Base-by-base conservation (phyloP, 2,329 filamentous ascomycete species). In the Cryphonectria naterciae region DNA sequence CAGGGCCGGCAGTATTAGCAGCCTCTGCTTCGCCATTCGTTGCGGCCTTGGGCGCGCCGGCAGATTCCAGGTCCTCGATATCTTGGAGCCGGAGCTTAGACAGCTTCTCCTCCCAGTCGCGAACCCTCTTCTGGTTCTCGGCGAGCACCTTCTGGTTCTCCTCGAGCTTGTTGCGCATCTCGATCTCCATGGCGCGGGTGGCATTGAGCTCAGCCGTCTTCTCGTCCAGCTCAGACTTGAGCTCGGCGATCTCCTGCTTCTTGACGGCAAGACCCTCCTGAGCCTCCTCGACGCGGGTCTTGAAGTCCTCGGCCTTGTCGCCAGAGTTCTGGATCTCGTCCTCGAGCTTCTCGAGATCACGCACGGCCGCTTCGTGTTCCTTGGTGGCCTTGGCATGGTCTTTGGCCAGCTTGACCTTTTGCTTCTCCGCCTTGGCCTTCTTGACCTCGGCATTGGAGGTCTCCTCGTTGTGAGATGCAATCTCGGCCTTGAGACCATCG, bases 91-190 rank as follows among this genome's bases (percentile, higher is more conserved):
- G 83, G 37, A 99, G 88, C 83, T 97, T 98, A 67, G 87, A 86
- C 11, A 97, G 85, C 83, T 98, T 98, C 72, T 97, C 93, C 68
- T 94, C 85, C 94, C 95, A 98, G 83, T 97, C 93, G 52, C 86
- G 87, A 56, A 93, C 87, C 72, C 93, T 90, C 81, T 93, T 95
- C 79, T 97, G 91, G 80, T 97, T 97, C 78, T 98, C 95, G 0
- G 84, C 81, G 19, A 98, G 87, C 13, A 91, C 89, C 82, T 99
- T 99, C 75, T 97, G 93, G 79, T 95, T 96, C 78, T 98, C 95
- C 78, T 98, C 96, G 1, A 99, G 90, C 83, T 97, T 97, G 82
- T 98, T 98, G 74, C 93, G 92, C 94, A 98, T 98, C 81, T 99
- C 96, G 73, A 99, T 98, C 80, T 99, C 96, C 3, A 92, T 85